Percentiles rank a stretch among this genome's conserved stretches.
Evolutionary conservation across 2,329 filamentous ascomycete genomes (phyloP).

Genomic region (Aphanocladium album): DNA sequence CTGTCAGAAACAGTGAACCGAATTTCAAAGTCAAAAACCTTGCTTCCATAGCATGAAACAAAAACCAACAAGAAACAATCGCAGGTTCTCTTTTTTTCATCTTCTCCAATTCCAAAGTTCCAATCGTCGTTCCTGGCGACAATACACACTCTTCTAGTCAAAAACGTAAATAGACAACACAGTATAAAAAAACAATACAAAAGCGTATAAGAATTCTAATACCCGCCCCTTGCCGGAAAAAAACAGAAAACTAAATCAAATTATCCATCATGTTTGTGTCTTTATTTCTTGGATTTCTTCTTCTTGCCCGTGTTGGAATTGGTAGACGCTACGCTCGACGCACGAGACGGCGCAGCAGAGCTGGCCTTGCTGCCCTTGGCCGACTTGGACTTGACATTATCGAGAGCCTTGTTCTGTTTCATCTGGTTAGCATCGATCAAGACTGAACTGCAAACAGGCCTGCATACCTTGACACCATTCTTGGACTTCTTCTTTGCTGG

Average conservation of each 20-base stretch:
- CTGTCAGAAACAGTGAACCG: too few species aligned
- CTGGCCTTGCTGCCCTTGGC: constrained; percentile 63
- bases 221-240: background rate
- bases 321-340: constrained; percentile 80
- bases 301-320: constrained; percentile 38
- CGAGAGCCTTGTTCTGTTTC: constrained; percentile 82
- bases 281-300: constrained; percentile 11
- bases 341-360: constrained; percentile 74
- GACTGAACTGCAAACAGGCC: background rate
- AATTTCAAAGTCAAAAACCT: too few species aligned
- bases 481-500: constrained; percentile 95
- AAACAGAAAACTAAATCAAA: background rate
- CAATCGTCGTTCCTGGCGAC: background rate
- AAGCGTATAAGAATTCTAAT: constrained; percentile 2
- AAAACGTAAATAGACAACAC: background rate
- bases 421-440: background rate
- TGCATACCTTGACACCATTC: constrained; percentile 75
- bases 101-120: background rate
- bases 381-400: constrained; percentile 81
- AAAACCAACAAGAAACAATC: too few species aligned
- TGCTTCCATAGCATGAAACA: too few species aligned
- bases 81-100: background rate
- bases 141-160: background rate
- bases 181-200: background rate
- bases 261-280: background rate